Conservation (phyloP, 1,284 basidiomycete species). For the Melampsora allii-populina region DNA sequence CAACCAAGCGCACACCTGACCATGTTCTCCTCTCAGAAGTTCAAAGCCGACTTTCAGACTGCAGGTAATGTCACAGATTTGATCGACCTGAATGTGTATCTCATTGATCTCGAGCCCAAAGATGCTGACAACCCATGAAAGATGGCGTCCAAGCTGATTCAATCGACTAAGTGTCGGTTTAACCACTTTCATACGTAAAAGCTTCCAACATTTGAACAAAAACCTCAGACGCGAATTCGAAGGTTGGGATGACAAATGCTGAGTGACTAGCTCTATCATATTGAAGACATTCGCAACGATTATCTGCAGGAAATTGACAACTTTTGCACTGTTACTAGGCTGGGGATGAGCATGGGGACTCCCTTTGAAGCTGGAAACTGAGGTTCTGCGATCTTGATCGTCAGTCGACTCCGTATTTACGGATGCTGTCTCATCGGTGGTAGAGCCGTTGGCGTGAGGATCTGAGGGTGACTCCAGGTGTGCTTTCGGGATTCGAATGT, state of each 20-base stretch:
- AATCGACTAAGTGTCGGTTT: conserved; percentile 25
- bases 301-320: not conserved
- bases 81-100: conserved; percentile 16
- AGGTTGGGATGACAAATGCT: conserved; percentile 18
- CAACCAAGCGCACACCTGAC: conserved; percentile 35
- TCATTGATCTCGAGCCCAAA: conserved; percentile 36
- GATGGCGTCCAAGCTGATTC: conserved; percentile 28
- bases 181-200: conserved; percentile 30
- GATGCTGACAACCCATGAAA: conserved; percentile 38
- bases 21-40: conserved; percentile 28
- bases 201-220: conserved; percentile 14
- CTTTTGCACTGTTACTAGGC: not conserved
- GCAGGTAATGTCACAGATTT: conserved; percentile 26
- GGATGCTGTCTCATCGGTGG: conserved; percentile 13
- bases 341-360: not conserved
- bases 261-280: not conserved
- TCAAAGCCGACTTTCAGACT: conserved; percentile 37
- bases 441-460: conserved; percentile 2
- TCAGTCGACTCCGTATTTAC: conserved; percentile 14
- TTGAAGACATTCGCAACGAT: not conserved
- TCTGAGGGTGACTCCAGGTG: conserved; percentile 16
- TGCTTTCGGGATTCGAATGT: conserved; percentile 33
- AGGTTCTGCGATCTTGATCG: conserved; percentile 9
- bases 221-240: conserved; percentile 22
- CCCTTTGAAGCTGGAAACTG: conserved; percentile 3